Conservation (phyloP, 2,329 filamentous ascomycete genomes). For the Thermoascus crustaceus region DNA sequence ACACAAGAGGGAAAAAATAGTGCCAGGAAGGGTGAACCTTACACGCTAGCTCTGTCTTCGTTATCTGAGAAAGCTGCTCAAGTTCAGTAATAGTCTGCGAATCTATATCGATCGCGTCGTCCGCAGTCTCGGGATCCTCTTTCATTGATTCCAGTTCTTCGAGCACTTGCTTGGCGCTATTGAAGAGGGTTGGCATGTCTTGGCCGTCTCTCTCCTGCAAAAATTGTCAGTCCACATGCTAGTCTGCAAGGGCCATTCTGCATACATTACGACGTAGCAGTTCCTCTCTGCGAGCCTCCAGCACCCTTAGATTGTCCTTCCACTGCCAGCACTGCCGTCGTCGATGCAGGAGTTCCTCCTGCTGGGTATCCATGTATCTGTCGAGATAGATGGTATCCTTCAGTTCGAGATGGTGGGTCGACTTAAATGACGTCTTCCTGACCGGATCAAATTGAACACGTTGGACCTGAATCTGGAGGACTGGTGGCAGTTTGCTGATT, state of each 20-base stretch:
- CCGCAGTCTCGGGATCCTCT: slow-evolving; percentile 17
- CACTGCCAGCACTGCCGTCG: slow-evolving; percentile 68
- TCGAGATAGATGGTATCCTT: slow-evolving; percentile 78
- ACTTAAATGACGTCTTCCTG: slow-evolving; percentile 57
- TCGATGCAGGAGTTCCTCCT: slow-evolving; percentile 53
- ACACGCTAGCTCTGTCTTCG: slow-evolving; percentile 42
- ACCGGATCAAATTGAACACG: slow-evolving; percentile 64
- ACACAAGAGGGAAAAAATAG: neutral
- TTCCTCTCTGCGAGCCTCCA: slow-evolving; percentile 43
- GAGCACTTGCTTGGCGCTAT: slow-evolving; percentile 35
- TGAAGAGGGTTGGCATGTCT: slow-evolving; percentile 24
- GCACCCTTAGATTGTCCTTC: slow-evolving; percentile 53
- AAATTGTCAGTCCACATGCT: slow-evolving; percentile 11
- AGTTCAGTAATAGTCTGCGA: slow-evolving; percentile 35
- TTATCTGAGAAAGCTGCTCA: slow-evolving; percentile 36
- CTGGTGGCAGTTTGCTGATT: slow-evolving; percentile 68
- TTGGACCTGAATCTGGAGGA: slow-evolving; percentile 85
- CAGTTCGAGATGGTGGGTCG: slow-evolving; percentile 69
- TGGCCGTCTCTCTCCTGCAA: slow-evolving; percentile 17
- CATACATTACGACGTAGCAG: slow-evolving; percentile 32
- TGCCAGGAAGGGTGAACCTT: slow-evolving; percentile 10
- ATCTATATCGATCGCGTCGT: slow-evolving; percentile 38
- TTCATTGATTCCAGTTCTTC: slow-evolving; percentile 34
- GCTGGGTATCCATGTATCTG: slow-evolving; percentile 64
- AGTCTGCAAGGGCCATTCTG: slow-evolving; percentile 2